Percentiles rank a stretch among this genome's conserved stretches.
Evolutionary conservation across 2,329 filamentous ascomycete species (phyloP).

Genomic region (Diaporthe australafricana): DNA sequence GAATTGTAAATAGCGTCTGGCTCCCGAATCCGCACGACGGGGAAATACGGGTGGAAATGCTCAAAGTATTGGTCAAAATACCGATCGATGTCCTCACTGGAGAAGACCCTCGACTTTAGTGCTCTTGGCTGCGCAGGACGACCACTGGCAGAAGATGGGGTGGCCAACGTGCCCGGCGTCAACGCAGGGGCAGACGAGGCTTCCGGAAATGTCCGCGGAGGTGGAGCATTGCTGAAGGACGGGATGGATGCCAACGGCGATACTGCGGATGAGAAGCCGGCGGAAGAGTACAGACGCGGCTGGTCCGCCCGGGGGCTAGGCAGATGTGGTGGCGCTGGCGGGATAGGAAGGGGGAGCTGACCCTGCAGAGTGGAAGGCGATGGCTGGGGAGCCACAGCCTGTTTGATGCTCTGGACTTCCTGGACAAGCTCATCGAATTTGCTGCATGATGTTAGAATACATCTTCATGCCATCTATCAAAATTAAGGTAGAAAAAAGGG

Average conservation of each 20-base stretch:
- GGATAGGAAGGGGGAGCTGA: conserved; percentile 36
- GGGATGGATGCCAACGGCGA: conserved; percentile 36
- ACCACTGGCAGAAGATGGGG: conserved; percentile 42
- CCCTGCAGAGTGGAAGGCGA: conserved; percentile 22
- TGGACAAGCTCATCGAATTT: conserved; percentile 67
- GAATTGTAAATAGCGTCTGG: conserved; percentile 63
- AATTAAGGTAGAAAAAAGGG: background rate
- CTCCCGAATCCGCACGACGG: conserved; percentile 60
- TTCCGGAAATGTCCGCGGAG: conserved; percentile 33
- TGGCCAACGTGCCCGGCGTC: conserved; percentile 45
- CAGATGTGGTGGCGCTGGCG: conserved; percentile 37
- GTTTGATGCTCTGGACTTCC: conserved; percentile 66
- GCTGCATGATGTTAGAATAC: conserved; percentile 45
- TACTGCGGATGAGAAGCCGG: conserved; percentile 27
- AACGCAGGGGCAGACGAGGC: conserved; percentile 31
- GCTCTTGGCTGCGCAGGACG: conserved; percentile 54
- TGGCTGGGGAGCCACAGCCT: conserved; percentile 54
- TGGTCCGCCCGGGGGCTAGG: conserved; percentile 6
- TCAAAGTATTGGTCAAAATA: conserved; percentile 69
- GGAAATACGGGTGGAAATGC: conserved; percentile 64
- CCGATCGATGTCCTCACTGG: conserved; percentile 65
- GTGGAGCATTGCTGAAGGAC: conserved; percentile 39
- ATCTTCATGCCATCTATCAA: conserved; percentile 24
- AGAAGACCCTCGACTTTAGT: conserved; percentile 59
- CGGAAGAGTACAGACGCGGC: conserved; percentile 25